Percentiles rank a stretch among this genome's conserved stretches.
Conservation (phyloP, 1,284 basidiomycete genomes). For the Pseudozyma thailandica region DNA sequence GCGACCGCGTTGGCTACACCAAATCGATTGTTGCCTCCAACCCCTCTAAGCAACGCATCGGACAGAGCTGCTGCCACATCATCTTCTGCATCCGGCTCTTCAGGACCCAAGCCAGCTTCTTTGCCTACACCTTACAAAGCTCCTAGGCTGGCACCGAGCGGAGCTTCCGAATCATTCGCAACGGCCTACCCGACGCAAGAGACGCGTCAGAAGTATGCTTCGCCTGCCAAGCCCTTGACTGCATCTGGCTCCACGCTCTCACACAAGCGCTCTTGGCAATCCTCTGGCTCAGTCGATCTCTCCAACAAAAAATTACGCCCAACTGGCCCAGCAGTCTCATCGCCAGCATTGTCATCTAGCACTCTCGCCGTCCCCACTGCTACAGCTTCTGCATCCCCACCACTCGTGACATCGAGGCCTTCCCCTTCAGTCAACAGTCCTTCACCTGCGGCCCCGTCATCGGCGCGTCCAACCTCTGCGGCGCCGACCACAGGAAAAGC, state of each 20-base stretch:
- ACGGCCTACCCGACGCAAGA: conserved; percentile 50
- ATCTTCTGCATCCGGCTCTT: conserved; percentile 3
- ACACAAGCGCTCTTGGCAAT: conserved; percentile 41
- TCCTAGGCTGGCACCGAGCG: conserved; percentile 19
- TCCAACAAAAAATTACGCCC: conserved; percentile 37
- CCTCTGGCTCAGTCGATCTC: conserved; percentile 23
- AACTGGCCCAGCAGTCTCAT: background rate
- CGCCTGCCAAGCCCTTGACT: conserved; percentile 37
- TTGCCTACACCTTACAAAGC: conserved; percentile 47
- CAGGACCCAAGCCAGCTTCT: conserved; percentile 14
- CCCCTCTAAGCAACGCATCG: conserved; percentile 25
- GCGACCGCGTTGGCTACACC: conserved; percentile 17
- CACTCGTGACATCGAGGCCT: too few species aligned
- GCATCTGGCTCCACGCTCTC: conserved; percentile 9
- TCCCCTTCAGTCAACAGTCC: conserved; percentile 1
- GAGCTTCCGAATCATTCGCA: conserved; percentile 45
- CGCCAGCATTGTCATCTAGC: conserved; percentile 7
- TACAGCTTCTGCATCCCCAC: conserved; percentile 9
- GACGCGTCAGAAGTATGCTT: conserved; percentile 53
- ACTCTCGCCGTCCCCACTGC: background rate
- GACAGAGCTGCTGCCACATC: conserved; percentile 14
- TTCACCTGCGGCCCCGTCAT: background rate
- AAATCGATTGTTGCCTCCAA: conserved; percentile 33
- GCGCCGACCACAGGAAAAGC: conserved; percentile 9
- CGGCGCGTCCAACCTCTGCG: conserved; percentile 5